Conservation (phyloP, 768 basidiomycete species). For the Piloderma croceum region DNA sequence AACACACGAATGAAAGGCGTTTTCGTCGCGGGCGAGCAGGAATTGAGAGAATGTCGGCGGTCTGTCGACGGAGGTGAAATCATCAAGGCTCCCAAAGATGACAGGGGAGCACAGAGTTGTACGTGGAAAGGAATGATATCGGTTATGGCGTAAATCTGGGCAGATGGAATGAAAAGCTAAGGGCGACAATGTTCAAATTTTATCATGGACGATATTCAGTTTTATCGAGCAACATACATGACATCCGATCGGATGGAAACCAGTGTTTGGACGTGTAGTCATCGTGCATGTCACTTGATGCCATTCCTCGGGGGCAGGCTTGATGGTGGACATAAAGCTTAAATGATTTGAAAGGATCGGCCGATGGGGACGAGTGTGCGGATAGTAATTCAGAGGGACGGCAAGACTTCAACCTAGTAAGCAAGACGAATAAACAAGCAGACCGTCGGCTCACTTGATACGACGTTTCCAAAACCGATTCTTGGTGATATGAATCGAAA, state of each 20-base stretch:
- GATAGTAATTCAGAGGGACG: slow-evolving; percentile 47
- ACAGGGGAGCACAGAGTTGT: slow-evolving; percentile 46
- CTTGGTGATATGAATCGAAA: slow-evolving; percentile 11
- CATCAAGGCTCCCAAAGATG: slow-evolving; percentile 44
- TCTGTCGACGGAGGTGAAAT: slow-evolving; percentile 6
- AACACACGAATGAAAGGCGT: slow-evolving; percentile 40
- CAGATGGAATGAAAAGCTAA: slow-evolving; percentile 58
- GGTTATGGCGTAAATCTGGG: slow-evolving; percentile 45
- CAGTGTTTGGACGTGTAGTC: slow-evolving; percentile 29
- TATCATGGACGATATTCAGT: slow-evolving; percentile 1
- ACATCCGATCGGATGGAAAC: slow-evolving; percentile 37
- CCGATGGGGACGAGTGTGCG: slow-evolving; percentile 48
- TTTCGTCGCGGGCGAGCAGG: slow-evolving; percentile 19
- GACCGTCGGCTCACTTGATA: neutral
- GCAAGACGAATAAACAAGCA: neutral
- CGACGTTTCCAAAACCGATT: neutral
- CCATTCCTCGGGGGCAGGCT: slow-evolving; percentile 65
- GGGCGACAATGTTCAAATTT: neutral
- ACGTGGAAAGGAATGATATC: slow-evolving; percentile 63
- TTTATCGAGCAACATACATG: slow-evolving; percentile 37
- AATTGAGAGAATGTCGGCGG: slow-evolving; percentile 13
- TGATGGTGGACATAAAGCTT: slow-evolving; percentile 53
- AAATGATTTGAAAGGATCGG: slow-evolving; percentile 42
- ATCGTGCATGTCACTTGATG: slow-evolving; percentile 42
- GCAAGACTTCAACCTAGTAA: slow-evolving; percentile 32